A percentile compares a stretch with the other conserved stretches of the same genome.
These are phyloP conservation scores for Melocanna baccifera DNA, from an alignment of 176 grass and related monocot genomes.

Conservation along the genomic window DNA sequence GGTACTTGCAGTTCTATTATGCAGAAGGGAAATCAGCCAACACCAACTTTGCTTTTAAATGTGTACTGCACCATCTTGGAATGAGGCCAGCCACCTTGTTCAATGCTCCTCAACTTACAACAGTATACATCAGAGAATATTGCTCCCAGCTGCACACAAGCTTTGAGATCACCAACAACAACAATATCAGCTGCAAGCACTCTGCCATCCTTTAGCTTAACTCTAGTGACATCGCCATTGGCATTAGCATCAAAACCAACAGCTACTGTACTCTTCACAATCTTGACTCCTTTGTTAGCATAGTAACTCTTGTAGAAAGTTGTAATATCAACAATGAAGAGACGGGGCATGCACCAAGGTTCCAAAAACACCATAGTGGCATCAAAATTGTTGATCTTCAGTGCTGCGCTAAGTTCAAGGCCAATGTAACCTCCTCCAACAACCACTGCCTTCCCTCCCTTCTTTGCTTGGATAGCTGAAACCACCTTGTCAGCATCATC, in stretches of 20 bases:
- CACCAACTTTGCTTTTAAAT: too few species aligned
- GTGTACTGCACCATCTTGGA: too few species aligned
- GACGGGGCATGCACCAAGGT: conserved; percentile 97
- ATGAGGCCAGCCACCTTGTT: too few species aligned
- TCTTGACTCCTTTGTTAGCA: conserved; percentile 83
- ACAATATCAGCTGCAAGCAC: conserved; percentile 81
- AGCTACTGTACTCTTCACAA: conserved; percentile 81
- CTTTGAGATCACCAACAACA: conserved; percentile 91
- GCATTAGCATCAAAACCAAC: conserved; percentile 79
- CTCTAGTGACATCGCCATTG: conserved; percentile 78
- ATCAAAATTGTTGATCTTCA: conserved; percentile 83
- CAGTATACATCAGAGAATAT: too few species aligned
- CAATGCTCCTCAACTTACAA: too few species aligned
- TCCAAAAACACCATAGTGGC: conserved; percentile 98
- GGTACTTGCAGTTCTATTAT: too few species aligned
- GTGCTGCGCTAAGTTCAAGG: conserved; percentile 78
- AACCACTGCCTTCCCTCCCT: conserved; percentile 87
- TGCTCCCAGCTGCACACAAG: too few species aligned
- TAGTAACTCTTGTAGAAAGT: conserved; percentile 96
- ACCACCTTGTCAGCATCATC: conserved; percentile 85
- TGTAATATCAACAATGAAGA: conserved; percentile 83
- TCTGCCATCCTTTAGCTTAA: conserved; percentile 82
- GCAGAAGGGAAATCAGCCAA: too few species aligned
- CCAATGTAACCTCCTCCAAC: conserved; percentile 97
- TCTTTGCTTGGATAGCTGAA: conserved; percentile 85